A percentile compares a stretch with the other conserved stretches of the same genome.
These are phyloP conservation scores for Anthracocystis walkeri DNA, from an alignment of 1,284 basidiomycete genomes.

Conservation along the genomic window DNA sequence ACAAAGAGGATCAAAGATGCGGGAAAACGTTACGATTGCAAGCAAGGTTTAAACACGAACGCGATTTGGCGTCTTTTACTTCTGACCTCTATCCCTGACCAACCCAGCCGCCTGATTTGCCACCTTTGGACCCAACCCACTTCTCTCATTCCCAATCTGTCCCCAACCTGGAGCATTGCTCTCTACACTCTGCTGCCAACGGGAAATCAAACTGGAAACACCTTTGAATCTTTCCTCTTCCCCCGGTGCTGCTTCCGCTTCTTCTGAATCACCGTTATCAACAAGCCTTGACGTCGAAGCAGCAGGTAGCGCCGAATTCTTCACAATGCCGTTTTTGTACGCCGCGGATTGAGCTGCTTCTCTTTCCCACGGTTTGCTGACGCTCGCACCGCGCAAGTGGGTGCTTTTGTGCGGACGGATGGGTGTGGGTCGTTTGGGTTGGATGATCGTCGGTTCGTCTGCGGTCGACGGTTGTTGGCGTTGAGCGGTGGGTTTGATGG, in stretches of 20 bases:
- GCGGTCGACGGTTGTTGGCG: not conserved
- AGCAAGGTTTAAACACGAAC: no score
- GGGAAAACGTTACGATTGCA: no score
- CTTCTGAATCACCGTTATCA: not conserved
- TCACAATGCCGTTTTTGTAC: slow-evolving; percentile 14
- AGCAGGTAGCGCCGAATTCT: slow-evolving; percentile 19
- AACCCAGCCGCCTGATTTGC: slow-evolving; percentile 20
- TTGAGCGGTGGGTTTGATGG: no score
- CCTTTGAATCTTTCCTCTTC: slow-evolving; percentile 42
- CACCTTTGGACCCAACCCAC: slow-evolving; percentile 12
- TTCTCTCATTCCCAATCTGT: slow-evolving; percentile 25
- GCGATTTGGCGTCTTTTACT: no score
- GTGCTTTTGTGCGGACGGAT: slow-evolving; percentile 26
- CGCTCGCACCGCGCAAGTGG: not conserved
- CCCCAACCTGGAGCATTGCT: slow-evolving; percentile 56
- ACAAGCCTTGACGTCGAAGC: slow-evolving; percentile 14
- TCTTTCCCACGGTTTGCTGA: slow-evolving; percentile 55
- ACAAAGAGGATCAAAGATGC: not conserved
- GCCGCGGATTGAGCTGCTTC: slow-evolving; percentile 49
- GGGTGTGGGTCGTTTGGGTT: slow-evolving; percentile 36
- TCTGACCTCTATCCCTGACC: slow-evolving; percentile 3
- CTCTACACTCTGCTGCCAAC: slow-evolving; percentile 54
- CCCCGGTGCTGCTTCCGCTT: not conserved
- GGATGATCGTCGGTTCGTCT: slow-evolving; percentile 21
- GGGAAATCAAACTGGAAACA: slow-evolving; percentile 40